A percentile compares a stretch with the other conserved stretches of the same genome.
Evolutionary conservation across 257 asterid species (phyloP).

Genomic region (Solanum etuberosum): DNA sequence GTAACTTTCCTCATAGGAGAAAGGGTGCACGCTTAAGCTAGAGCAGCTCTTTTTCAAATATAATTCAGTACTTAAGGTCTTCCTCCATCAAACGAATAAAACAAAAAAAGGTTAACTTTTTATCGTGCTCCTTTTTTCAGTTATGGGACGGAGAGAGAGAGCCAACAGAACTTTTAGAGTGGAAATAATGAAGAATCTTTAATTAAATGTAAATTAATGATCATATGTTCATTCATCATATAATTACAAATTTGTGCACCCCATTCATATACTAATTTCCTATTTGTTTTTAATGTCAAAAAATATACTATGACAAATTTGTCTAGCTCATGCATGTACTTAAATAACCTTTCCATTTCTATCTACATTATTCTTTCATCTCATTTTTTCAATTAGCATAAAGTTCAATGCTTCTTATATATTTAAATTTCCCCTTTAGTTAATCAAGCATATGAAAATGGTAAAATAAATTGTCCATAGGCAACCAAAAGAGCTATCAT

Average conservation of each 20-base stretch:
- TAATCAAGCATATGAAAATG: background rate
- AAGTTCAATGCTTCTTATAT: background rate
- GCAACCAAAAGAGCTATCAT: background rate
- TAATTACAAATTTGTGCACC: background rate
- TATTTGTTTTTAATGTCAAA: background rate
- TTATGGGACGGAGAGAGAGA: too few relatives aligned
- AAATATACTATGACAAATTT: background rate
- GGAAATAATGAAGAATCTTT: background rate
- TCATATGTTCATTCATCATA: background rate
- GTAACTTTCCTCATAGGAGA: background rate
- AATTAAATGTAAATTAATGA: background rate
- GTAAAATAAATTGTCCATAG: background rate
- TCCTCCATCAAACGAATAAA: too few relatives aligned
- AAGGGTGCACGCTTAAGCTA: background rate
- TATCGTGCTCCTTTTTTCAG: too few relatives aligned
- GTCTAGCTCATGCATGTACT: background rate
- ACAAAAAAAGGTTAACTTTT: too few relatives aligned
- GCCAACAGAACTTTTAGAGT: too few relatives aligned
- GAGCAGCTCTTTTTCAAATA: fast-evolving
- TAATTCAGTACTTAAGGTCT: too few relatives aligned
- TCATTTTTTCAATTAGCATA: background rate
- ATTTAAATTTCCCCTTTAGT: background rate
- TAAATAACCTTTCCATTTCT: background rate
- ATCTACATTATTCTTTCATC: background rate
- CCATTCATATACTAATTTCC: background rate